Conservation (phyloP, 768 basidiomycete genomes). For the Amyloporia xantha region DNA sequence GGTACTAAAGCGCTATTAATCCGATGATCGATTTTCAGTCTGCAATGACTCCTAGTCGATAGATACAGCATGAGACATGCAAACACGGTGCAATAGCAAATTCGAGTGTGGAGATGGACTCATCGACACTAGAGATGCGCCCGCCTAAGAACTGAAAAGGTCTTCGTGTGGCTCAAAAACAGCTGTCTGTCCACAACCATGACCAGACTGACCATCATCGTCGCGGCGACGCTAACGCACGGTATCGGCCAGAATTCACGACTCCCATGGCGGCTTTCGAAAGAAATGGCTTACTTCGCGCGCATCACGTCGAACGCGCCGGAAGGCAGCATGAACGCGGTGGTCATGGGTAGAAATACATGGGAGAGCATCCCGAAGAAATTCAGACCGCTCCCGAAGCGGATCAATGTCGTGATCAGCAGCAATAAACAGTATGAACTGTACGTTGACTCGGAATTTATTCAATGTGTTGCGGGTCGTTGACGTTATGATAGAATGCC, state of each 20-base stretch:
- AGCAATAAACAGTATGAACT: slow-evolving; percentile 50
- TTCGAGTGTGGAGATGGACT: too few relatives aligned
- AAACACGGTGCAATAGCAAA: too few relatives aligned
- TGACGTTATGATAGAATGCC: slow-evolving; percentile 6
- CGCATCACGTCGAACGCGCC: slow-evolving; percentile 61
- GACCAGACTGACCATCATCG: slow-evolving; percentile 74
- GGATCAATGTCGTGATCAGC: slow-evolving; percentile 76
- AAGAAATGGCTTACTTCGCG: slow-evolving; percentile 93
- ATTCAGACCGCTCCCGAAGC: slow-evolving; percentile 70
- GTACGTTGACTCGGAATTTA: slow-evolving; percentile 36
- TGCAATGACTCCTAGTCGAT: too few relatives aligned
- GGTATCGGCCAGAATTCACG: slow-evolving; percentile 76
- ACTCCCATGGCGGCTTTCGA: slow-evolving; percentile 85
- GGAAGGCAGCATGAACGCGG: slow-evolving; percentile 53
- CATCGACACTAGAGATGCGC: too few relatives aligned
- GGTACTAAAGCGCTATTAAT: too few relatives aligned
- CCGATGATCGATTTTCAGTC: too few relatives aligned
- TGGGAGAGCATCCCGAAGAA: slow-evolving; percentile 94
- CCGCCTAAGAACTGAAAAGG: too few relatives aligned
- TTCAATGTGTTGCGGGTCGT: slow-evolving; percentile 1
- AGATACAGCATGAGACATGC: too few relatives aligned
- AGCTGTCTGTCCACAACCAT: too few relatives aligned
- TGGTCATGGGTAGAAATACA: slow-evolving; percentile 94
- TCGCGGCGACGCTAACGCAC: slow-evolving; percentile 81
- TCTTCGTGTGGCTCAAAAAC: too few relatives aligned